phyloP scores from a whole-genome alignment of 768 basidiomycete genomes.

The Boletellus ananiceps region DNA sequence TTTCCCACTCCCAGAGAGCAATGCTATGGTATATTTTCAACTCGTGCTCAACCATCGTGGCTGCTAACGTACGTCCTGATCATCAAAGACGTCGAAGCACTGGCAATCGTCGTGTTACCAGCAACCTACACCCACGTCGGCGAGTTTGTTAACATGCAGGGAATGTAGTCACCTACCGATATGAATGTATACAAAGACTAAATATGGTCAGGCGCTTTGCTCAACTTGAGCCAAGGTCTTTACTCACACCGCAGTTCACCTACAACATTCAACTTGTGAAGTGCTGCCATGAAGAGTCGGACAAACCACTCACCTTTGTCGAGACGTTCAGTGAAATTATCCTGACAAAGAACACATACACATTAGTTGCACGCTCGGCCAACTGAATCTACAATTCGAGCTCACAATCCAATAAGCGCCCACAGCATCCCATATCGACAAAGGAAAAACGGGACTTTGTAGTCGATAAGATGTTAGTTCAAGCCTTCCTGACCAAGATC shows the following conservation, averaged over 20 bases:
- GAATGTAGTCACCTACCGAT: slow-evolving; percentile 39
- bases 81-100: slow-evolving; percentile 54
- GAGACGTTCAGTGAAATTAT: slow-evolving; percentile 54
- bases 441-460: slow-evolving; percentile 58
- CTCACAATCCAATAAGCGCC: slow-evolving; percentile 58
- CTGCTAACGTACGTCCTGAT: slow-evolving; percentile 49
- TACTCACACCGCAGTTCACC: slow-evolving; percentile 59
- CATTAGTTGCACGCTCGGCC: not conserved
- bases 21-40: slow-evolving; percentile 41
- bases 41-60: slow-evolving; percentile 11
- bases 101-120: slow-evolving; percentile 26
- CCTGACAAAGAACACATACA: slow-evolving; percentile 29
- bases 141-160: not conserved
- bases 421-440: slow-evolving; percentile 71
- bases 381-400: not conserved
- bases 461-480: slow-evolving; percentile 5
- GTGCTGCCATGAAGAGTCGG: not conserved
- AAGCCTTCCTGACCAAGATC: not conserved
- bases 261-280: slow-evolving; percentile 6
- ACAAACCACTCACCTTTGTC: slow-evolving; percentile 19
- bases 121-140: slow-evolving; percentile 15
- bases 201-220: slow-evolving; percentile 2
- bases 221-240: not conserved
- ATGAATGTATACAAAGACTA: slow-evolving; percentile 67
- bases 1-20: slow-evolving; percentile 65